phyloP scores from a whole-genome alignment of 148 eudicot genomes.

The Amaranthus hypochondriacus region DNA sequence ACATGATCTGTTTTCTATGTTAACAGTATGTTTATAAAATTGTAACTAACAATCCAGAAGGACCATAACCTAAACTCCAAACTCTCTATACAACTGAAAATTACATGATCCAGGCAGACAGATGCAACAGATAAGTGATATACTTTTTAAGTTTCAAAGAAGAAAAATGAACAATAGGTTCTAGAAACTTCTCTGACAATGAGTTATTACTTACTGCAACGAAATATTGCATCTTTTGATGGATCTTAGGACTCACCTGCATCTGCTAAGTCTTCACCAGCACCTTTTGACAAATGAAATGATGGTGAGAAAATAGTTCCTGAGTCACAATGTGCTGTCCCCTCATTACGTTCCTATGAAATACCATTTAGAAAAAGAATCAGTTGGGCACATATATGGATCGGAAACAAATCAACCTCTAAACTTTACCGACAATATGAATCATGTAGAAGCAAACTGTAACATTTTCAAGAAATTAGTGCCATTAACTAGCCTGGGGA shows the following conservation, averaged over 20 bases:
- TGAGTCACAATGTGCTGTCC: not conserved
- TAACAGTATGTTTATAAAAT: no score
- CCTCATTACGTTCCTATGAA: no score
- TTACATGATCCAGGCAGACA: not conserved
- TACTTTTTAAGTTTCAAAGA: not conserved
- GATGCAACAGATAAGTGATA: not conserved
- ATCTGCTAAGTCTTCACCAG: constrained; percentile 44
- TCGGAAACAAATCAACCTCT: no score
- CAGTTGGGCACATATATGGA: no score
- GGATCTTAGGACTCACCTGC: constrained; percentile 41
- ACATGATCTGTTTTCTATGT: no score
- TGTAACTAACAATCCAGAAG: no score
- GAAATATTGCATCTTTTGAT: not conserved
- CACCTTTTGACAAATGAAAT: constrained; percentile 56
- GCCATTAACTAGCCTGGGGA: no score
- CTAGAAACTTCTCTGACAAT: not conserved
- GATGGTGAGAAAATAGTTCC: constrained; percentile 76
- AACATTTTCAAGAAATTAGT: no score
- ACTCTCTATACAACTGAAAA: not conserved
- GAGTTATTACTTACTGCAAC: not conserved
- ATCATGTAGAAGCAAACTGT: no score
- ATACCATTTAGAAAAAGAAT: no score
- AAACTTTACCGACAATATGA: no score
- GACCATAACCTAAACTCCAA: no score
- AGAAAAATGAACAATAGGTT: not conserved